Percentiles rank a stretch among this genome's conserved stretches.
phyloP scores from a whole-genome alignment of 78 protist genomes.

The Salpingoeca rosetta region DNA sequence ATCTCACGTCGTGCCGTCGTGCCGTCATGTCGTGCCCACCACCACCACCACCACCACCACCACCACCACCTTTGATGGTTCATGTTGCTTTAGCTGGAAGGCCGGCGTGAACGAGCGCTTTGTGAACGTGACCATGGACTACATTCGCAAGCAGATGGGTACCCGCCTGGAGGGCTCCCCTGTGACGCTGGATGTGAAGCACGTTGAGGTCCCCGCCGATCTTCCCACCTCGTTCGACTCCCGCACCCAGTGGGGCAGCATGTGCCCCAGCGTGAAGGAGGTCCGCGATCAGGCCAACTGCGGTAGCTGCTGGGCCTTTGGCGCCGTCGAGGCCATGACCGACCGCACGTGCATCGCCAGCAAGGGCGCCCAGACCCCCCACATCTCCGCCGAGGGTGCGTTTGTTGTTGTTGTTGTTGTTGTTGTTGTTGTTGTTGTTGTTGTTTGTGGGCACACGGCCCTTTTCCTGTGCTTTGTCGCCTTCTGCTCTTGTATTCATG shows the following conservation, averaged over 20 bases:
- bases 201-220: neutral
- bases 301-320: neutral
- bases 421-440: neutral
- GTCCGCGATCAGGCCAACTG: conserved; percentile 8
- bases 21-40: too few species aligned
- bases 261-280: neutral
- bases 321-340: conserved; percentile 18
- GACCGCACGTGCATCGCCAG: conserved; percentile 36
- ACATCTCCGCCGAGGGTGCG: neutral
- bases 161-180: neutral
- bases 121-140: neutral
- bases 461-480: too few species aligned
- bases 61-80: too few species aligned
- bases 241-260: conserved; percentile 9
- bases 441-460: neutral
- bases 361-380: conserved; percentile 6
- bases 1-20: too few species aligned
- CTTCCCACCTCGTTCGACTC: conserved; percentile 10
- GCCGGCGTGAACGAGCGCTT: neutral
- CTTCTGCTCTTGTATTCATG: too few species aligned
- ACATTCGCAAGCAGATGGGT: neutral
- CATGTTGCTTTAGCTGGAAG: too few species aligned
- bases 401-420: neutral
- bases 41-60: too few species aligned
- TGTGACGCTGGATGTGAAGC: neutral